Evolutionary conservation across 805 yeast genomes (phyloP), one percentile per base, ranked within the genome.

Genomic region (Hanseniaspora guilliermondii): DNA sequence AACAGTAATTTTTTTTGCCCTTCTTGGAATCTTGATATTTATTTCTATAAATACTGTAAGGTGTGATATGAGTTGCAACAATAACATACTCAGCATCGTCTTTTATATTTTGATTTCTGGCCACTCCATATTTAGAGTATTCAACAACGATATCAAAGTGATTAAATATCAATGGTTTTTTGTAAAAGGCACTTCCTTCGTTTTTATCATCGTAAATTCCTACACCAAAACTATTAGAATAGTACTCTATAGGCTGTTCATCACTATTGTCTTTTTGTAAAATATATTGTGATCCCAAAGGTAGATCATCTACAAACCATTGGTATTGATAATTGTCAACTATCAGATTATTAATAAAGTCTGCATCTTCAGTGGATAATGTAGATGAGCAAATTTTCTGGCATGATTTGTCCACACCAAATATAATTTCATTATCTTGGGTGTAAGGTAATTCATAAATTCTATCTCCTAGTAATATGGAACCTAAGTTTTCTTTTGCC

Each of bases 291-390:
- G 33, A 22, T 6, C 96, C 96, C 6, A 88, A 95, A 11, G 98
- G 98, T 61, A 93, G 77, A 1, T 97, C 97, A 66, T 93, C 98
- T 56, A 93, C 71, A 53, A 89, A 73, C 97, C 97, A 91, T 66
- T 91, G 91, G 68, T 87, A 86, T 64, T 76, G 78, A 67, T 86
- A 93, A 2, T 88, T 89, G 47, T 89, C 87, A 59, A 81, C 75
- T 60, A 93, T 85, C 62, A 85, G 78, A 62, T 85, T 76, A 64
- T 83, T 82, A 48, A 89, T 85, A 64, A 91, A 89, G 5, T 75
- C 73, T 3, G 86, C 76, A 64, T 87, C 96, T 1, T 77, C 67
- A 32, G 76, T 75, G 38, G 83, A 75, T 65, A 85, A 87, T 1
- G 57, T 60, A 2, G 75, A 61, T 1, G 74, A 61, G 70, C 98